Base-by-base conservation (phyloP, 352 stramenopile genomes). In the Phytophthora kernoviae region DNA sequence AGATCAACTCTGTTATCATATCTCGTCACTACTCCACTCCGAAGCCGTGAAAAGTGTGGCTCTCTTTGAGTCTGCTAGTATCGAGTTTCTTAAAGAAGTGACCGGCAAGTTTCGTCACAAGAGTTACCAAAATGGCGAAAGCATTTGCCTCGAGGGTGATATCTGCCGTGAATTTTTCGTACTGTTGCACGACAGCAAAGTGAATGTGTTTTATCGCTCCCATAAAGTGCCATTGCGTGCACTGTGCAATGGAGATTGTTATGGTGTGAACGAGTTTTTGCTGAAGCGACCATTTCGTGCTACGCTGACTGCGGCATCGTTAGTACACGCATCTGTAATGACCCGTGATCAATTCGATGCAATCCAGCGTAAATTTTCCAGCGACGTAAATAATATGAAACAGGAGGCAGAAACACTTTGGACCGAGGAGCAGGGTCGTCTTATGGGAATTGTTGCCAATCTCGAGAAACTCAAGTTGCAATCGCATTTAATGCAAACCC, bases 111-210 rank as follows among this genome's bases (percentile, higher is more conserved):
- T 93, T 40, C 81, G 83, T 1, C 63, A 81, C 7, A 68, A 68
- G 12, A 69, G 73, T 7, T 91, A 84, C 44, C 79, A 91, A 26
- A 78, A 79, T 5, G 83, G 83, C 9, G 83, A 91, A 34, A 65
- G 44, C 0, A 74, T 93, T 26, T 83, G 73, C 10, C 55, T 80
- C 2, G 75, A 90, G 39, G 81, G 70, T 22, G 74, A 79, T 17
- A 62, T 90, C 15, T 89, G 83, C 42, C 69, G 82, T 2, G 75
- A 91, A 26, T 81, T 90, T 18, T 80, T 88, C 11, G 78, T 93
- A 5, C 56, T 93, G n/a, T 63, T 90, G 9, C 59, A 58, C 1
- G 76, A 65, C 6, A 69, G 61, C 1, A 74, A 68, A 41, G 68
- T 79, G 0, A 86, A 92, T 41, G 40, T 90, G 3, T 89, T 83